A percentile compares a stretch with the other conserved stretches of the same genome.
These are phyloP conservation scores for Parascedosporium putredinis DNA, from an alignment of 2,329 filamentous ascomycete species.

Conservation along the genomic window DNA sequence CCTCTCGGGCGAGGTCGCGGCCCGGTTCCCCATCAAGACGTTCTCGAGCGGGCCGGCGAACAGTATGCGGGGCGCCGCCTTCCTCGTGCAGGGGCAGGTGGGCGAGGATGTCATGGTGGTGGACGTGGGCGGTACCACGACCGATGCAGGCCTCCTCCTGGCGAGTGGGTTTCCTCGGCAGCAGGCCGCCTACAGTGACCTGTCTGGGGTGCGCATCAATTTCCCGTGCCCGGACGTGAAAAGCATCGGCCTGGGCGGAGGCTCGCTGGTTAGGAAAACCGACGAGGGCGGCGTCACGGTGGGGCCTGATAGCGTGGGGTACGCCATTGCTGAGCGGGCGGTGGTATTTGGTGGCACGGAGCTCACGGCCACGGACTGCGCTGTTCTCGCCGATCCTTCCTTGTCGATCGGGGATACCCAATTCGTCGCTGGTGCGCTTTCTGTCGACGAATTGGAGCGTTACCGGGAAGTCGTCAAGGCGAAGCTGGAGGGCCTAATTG, in stretches of 20 bases:
- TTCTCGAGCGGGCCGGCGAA: constrained; percentile 56
- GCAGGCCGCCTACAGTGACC: constrained; percentile 49
- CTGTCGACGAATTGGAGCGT: constrained; percentile 22
- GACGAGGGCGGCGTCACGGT: constrained; percentile 27
- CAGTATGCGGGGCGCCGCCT: constrained; percentile 52
- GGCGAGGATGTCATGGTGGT: constrained; percentile 44
- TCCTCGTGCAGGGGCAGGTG: constrained; percentile 32
- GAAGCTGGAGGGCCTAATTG: constrained; percentile 45
- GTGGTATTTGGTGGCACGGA: constrained; percentile 45
- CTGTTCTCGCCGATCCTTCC: constrained; percentile 19
- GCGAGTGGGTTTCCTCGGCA: constrained; percentile 54
- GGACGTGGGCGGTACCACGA: constrained; percentile 57
- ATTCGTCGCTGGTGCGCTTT: constrained; percentile 23
- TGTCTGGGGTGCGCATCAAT: constrained; percentile 54
- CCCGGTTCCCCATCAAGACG: constrained; percentile 46
- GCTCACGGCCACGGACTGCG: constrained; percentile 49
- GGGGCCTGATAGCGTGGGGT: constrained; percentile 53
- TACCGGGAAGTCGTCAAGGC: constrained; percentile 30
- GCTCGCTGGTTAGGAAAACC: constrained; percentile 38
- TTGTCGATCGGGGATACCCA: constrained; percentile 3
- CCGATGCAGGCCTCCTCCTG: constrained; percentile 51
- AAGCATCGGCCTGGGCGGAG: constrained; percentile 49
- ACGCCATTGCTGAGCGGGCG: constrained; percentile 42
- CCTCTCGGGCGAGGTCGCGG: constrained; percentile 40
- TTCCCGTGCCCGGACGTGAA: constrained; percentile 47